Evolutionary conservation across 192 early-diverging fungal species (phyloP), one percentile per base, ranked within the genome.

Genomic region (Coemansia sp.): DNA sequence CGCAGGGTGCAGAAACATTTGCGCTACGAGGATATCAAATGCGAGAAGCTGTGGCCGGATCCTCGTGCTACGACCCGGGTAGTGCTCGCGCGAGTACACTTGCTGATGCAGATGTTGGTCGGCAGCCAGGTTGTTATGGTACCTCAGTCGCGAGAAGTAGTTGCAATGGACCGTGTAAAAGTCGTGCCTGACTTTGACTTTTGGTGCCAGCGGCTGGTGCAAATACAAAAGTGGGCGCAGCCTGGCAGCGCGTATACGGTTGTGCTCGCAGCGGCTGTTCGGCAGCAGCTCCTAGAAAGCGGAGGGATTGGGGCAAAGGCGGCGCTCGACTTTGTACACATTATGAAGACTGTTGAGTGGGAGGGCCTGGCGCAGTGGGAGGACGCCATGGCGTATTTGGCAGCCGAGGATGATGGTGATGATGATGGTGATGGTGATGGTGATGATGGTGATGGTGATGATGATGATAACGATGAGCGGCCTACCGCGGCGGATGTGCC

Each of bases 401-500:
- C 23, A 5, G 50, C 29, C 23, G 67, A 27, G 17, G 65, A 57
- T 10, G 63, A 62, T 15, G 44, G 61, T 5, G 73, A 73, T 25
- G 63, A 66, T 14, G 70, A 68, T 14, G 72, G n/a, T n/a, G n/a
- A n/a, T n/a, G n/a, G n/a, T n/a, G n/a, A n/a, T n/a, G n/a, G n/a
- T n/a, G n/a, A n/a, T n/a, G n/a, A n/a, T n/a, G n/a, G n/a, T n/a
- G n/a, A n/a, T n/a, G n/a, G n/a, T n/a, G 65, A 57, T 10, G 63
- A 62, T 15, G 44, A 64, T 5, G 73, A 73, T 25, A 66, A 66
- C n/a, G 70, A 68, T 14, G 72, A 74, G 48, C 44, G 67, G 74
- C 80, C 80, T 3, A 62, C 53, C 4, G 69, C 70, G 4, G 42
- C n/a, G 3, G 80, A 82, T 11, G 72, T 82, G 12, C 67, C 80